Evolutionary conservation across 2,329 filamentous ascomycete species (phyloP).

Genomic region (Fusarium sp.): DNA sequence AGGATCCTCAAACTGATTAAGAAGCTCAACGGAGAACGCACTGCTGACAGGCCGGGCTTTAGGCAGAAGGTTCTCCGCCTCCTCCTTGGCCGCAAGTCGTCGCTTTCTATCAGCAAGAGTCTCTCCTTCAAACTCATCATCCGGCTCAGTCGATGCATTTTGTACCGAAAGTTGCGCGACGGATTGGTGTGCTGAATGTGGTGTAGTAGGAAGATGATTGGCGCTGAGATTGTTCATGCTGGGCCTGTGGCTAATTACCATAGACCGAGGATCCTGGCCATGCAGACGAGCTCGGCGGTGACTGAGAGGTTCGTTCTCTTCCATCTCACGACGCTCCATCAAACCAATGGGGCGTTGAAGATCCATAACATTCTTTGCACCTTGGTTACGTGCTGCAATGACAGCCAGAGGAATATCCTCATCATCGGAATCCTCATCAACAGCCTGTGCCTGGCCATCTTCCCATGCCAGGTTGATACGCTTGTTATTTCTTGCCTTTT

Average conservation of each 20-base stretch:
- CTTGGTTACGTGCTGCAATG: constrained; percentile 71
- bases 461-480: constrained; percentile 94
- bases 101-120: constrained; percentile 73
- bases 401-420: constrained; percentile 90
- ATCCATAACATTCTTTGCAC: constrained; percentile 61
- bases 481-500: constrained; percentile 76
- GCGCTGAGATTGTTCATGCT: constrained; percentile 56
- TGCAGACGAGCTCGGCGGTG: constrained; percentile 78
- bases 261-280: constrained; percentile 63
- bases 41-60: constrained; percentile 68
- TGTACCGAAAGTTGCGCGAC: constrained; percentile 12
- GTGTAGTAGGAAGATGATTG: constrained; percentile 28
- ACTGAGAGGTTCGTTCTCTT: constrained; percentile 92
- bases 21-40: constrained; percentile 75
- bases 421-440: constrained; percentile 66
- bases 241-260: constrained; percentile 50
- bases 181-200: constrained; percentile 39
- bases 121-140: constrained; percentile 68
- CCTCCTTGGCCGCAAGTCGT: constrained; percentile 69
- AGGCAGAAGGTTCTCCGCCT: constrained; percentile 57
- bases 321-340: constrained; percentile 83
- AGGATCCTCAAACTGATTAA: constrained; percentile 69
- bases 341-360: constrained; percentile 75
- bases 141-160: constrained; percentile 52
- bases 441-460: constrained; percentile 63